Evolutionary conservation across 2,329 filamentous ascomycete genomes (phyloP).

Genomic region (Thielaviopsis ethacetica): DNA sequence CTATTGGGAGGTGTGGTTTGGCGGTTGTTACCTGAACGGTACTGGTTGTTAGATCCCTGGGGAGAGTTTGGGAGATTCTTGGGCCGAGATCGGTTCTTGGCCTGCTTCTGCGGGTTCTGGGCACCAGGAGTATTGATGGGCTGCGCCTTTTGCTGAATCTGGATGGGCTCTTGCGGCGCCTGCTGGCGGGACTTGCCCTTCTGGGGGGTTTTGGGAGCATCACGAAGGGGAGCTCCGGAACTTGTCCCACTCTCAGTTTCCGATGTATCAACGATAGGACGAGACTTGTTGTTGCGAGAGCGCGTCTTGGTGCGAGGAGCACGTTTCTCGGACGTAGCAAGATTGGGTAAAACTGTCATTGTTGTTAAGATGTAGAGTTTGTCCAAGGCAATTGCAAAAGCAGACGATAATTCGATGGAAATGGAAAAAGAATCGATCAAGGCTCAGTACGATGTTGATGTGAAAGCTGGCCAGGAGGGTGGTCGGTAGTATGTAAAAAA

Average conservation of each 20-base stretch:
- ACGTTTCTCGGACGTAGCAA: background rate
- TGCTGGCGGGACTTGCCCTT: slow-evolving; percentile 20
- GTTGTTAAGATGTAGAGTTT: background rate
- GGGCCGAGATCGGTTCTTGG: slow-evolving; percentile 13
- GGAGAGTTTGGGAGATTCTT: slow-evolving; percentile 22
- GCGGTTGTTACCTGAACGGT: slow-evolving; percentile 23
- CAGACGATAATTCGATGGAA: background rate
- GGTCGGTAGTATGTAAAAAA: slow-evolving; percentile 3
- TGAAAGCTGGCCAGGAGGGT: slow-evolving; percentile 5
- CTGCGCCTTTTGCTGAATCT: slow-evolving; percentile 15
- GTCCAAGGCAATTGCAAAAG: background rate
- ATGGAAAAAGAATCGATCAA: slow-evolving; percentile 1
- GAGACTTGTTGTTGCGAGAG: slow-evolving; percentile 25
- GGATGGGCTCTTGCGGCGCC: slow-evolving; percentile 21
- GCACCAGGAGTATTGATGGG: slow-evolving; percentile 1
- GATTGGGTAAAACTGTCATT: background rate
- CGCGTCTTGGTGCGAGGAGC: slow-evolving; percentile 21
- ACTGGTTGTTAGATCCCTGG: slow-evolving; percentile 24
- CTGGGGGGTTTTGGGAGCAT: slow-evolving; percentile 29
- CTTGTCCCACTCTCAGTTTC: slow-evolving; percentile 31
- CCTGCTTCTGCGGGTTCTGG: slow-evolving; percentile 14
- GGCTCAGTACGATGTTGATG: slow-evolving; percentile 4
- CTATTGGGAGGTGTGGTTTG: slow-evolving; percentile 10
- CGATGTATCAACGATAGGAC: slow-evolving; percentile 27
- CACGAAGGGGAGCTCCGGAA: background rate